These are phyloP conservation scores for Chlamydomonas sp. DNA, from an alignment of 139 green algal genomes.

Conservation along the genomic window DNA sequence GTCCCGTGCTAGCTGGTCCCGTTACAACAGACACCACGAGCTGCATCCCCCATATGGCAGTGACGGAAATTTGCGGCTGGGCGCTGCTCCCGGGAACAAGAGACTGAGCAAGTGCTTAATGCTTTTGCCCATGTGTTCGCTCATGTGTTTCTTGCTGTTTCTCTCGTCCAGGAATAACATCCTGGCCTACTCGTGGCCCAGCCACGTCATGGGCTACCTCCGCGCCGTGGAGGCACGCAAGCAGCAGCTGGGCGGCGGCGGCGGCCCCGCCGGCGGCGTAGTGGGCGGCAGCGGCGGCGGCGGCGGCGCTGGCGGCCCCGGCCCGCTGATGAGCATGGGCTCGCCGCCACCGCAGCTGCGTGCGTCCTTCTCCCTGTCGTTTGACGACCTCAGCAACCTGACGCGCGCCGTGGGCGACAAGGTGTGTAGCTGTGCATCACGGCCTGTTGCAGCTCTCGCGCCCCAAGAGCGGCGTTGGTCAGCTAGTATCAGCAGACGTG, in stretches of 20 bases:
- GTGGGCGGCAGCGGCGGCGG: not conserved
- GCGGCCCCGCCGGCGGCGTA: not conserved
- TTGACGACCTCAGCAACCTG: slow-evolving; percentile 31
- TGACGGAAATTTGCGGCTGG: too few relatives aligned
- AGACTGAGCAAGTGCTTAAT: too few relatives aligned
- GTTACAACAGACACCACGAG: too few relatives aligned
- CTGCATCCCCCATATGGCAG: too few relatives aligned
- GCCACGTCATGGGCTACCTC: slow-evolving; percentile 86
- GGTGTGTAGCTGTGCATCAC: not conserved
- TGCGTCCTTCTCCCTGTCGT: slow-evolving; percentile 26
- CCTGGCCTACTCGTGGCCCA: slow-evolving; percentile 90
- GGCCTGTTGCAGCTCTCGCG: too few relatives aligned
- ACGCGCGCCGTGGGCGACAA: not conserved
- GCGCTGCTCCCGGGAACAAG: too few relatives aligned
- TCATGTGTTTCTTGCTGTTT: too few relatives aligned
- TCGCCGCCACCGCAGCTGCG: not conserved
- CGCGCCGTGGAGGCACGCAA: slow-evolving; percentile 62
- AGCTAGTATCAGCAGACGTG: too few relatives aligned
- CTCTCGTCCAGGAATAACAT: slow-evolving; percentile 75
- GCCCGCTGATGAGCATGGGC: not conserved
- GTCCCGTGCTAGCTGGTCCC: too few relatives aligned
- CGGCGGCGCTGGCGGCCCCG: not conserved
- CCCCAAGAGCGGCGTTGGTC: too few relatives aligned
- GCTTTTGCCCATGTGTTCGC: too few relatives aligned
- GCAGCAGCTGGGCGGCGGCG: slow-evolving; percentile 41